A percentile compares a stretch with the other conserved stretches of the same genome.
Conservation (phyloP, 2,329 filamentous ascomycete genomes). For the Exophiala dermatitidis region DNA sequence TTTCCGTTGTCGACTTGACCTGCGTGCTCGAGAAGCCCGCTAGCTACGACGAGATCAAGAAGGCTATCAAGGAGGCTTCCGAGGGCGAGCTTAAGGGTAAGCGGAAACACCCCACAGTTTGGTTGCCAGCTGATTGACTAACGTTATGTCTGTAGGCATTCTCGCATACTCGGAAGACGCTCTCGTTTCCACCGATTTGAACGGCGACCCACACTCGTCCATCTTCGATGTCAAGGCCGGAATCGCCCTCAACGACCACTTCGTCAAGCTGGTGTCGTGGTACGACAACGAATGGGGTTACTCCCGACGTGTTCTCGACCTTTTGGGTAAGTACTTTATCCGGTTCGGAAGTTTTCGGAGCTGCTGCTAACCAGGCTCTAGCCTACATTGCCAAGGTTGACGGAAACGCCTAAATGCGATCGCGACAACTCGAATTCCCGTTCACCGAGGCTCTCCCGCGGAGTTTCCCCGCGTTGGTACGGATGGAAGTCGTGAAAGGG, state of each 20-base stretch:
- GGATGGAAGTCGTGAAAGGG: conserved; percentile 5
- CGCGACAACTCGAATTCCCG: not conserved
- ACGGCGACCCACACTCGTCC: conserved; percentile 86
- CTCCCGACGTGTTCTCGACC: conserved; percentile 88
- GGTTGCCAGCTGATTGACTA: not conserved
- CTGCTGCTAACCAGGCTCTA: conserved; percentile 33
- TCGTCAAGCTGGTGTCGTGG: conserved; percentile 97
- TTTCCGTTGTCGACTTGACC: conserved; percentile 97
- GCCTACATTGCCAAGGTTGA: conserved; percentile 75
- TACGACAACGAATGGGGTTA: conserved; percentile 99
- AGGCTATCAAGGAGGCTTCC: conserved; percentile 77
- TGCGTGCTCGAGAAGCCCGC: conserved; percentile 83
- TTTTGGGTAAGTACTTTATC: conserved; percentile 42
- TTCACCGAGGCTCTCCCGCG: not conserved
- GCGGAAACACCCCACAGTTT: conserved; percentile 29
- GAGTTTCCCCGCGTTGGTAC: not conserved
- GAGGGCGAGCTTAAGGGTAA: conserved; percentile 78
- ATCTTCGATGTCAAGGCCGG: conserved; percentile 99
- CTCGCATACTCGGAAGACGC: conserved; percentile 96
- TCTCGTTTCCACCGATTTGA: conserved; percentile 87
- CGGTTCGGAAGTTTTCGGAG: conserved; percentile 11
- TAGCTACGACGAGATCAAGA: conserved; percentile 77
- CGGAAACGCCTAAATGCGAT: conserved; percentile 29
- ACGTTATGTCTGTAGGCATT: conserved; percentile 54
- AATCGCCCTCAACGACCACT: conserved; percentile 97